Percentiles rank a stretch among this genome's conserved stretches.
Evolutionary conservation across 208 protist genomes (phyloP).

Genomic region (Phytomonas sp.): DNA sequence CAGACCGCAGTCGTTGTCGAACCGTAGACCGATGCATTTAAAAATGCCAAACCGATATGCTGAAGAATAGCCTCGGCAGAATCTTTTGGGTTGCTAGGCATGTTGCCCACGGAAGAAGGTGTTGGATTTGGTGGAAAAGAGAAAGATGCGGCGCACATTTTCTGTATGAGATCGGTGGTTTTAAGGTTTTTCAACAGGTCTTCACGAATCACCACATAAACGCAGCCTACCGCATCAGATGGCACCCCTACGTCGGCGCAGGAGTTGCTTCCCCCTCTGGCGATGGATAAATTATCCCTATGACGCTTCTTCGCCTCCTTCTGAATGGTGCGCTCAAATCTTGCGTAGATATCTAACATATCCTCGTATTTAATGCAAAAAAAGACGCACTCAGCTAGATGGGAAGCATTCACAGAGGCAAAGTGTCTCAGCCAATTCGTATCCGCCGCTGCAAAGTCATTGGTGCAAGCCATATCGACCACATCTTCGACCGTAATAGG

Average conservation of each 20-base stretch:
- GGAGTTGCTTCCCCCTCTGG: not conserved
- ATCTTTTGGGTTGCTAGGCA: conserved; percentile 24
- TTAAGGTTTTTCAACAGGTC: not conserved
- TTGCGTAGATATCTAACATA: conserved; percentile 26
- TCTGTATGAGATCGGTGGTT: not conserved
- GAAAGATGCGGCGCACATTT: not conserved
- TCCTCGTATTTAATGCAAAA: conserved; percentile 78
- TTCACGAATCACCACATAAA: conserved; percentile 1
- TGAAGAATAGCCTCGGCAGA: conserved; percentile 19
- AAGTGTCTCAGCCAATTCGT: conserved; percentile 66
- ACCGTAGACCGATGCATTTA: conserved; percentile 75
- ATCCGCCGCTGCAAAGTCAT: conserved; percentile 63
- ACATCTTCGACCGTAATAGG: conserved; percentile 58
- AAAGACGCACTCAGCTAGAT: conserved; percentile 29
- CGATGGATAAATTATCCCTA: not conserved
- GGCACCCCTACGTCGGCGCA: not conserved
- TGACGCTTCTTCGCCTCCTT: conserved; percentile 5
- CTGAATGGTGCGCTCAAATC: not conserved
- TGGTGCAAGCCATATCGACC: conserved; percentile 67
- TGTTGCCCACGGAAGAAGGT: conserved; percentile 6
- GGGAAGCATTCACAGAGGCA: conserved; percentile 20
- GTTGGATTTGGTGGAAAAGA: not conserved
- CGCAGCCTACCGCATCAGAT: not conserved
- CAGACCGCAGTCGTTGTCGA: conserved; percentile 39
- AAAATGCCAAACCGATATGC: conserved; percentile 47